A percentile compares a stretch with the other conserved stretches of the same genome.
Conservation (phyloP, 2,329 filamentous ascomycete genomes). For the Fonsecaea nubica region DNA sequence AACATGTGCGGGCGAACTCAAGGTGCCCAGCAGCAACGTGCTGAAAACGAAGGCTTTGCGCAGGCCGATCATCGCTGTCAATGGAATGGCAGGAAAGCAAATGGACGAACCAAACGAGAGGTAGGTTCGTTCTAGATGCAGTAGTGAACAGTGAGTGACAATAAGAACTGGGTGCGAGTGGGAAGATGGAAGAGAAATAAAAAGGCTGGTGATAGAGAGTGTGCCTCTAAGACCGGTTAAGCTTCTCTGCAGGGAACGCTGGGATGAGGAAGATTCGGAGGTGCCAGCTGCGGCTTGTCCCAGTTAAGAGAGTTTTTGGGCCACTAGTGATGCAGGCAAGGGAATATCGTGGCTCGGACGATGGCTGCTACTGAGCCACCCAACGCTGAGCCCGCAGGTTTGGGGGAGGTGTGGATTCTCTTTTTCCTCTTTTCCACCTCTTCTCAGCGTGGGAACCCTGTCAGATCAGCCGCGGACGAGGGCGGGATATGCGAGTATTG, state of each 20-base stretch:
- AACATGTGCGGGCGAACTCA: conserved; percentile 30
- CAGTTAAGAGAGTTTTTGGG: conserved; percentile 16
- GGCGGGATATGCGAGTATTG: conserved; percentile 12
- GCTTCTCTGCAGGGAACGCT: background rate
- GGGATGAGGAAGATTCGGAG: conserved; percentile 9
- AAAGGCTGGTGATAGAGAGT: conserved; percentile 13
- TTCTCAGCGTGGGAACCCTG: conserved; percentile 16
- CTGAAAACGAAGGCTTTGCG: conserved; percentile 35
- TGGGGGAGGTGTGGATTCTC: background rate
- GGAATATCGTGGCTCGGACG: conserved; percentile 22
- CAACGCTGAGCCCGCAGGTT: background rate
- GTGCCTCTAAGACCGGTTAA: background rate
- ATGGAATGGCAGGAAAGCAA: conserved; percentile 9
- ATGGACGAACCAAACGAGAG: conserved; percentile 25
- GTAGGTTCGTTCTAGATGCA: conserved; percentile 20
- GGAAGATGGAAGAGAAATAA: conserved; percentile 14
- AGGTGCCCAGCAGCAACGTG: conserved; percentile 35
- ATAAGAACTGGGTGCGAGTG: conserved; percentile 5
- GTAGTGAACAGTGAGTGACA: conserved; percentile 31
- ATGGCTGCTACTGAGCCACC: conserved; percentile 6
- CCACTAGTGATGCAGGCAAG: conserved; percentile 9
- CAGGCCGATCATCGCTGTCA: conserved; percentile 34
- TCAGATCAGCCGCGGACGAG: conserved; percentile 10
- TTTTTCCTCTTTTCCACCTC: conserved; percentile 1
- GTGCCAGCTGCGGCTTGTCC: background rate